Conservation (phyloP, 1,284 basidiomycete species). For the Naganishia liquefaciens region DNA sequence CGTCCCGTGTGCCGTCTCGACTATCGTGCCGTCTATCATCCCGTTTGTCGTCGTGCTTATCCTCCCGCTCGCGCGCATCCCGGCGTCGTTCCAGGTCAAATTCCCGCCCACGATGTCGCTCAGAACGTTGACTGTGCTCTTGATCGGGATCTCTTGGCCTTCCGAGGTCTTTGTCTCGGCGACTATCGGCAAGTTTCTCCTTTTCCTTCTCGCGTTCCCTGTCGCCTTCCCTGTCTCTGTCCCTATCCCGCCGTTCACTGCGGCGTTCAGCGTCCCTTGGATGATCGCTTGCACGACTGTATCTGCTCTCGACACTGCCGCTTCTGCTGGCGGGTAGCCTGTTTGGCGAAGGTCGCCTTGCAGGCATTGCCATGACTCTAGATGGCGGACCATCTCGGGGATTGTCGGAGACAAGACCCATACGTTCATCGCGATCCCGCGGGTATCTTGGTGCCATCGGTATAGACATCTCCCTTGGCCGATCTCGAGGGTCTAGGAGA, state of each 20-base stretch:
- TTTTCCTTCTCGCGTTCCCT: conserved; percentile 39
- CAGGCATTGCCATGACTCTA: conserved; percentile 10
- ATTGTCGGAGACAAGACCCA: background rate
- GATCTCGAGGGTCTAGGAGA: background rate
- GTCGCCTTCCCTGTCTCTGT: conserved; percentile 39
- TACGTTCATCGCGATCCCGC: no score
- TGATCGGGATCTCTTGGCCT: conserved; percentile 53
- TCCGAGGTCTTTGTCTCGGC: conserved; percentile 38
- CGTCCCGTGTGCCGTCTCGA: conserved; percentile 11
- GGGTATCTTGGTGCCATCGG: conserved; percentile 12
- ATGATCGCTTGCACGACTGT: conserved; percentile 47
- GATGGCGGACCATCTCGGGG: conserved; percentile 13
- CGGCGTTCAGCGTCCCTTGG: conserved; percentile 54
- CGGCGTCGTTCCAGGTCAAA: conserved; percentile 23
- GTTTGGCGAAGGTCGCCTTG: conserved; percentile 23
- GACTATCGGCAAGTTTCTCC: conserved; percentile 34
- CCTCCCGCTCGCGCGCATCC: conserved; percentile 25
- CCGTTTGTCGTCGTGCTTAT: conserved; percentile 14
- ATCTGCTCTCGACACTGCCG: conserved; percentile 45
- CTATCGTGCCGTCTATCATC: conserved; percentile 17
- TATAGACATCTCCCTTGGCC: conserved; percentile 6
- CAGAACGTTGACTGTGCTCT: conserved; percentile 41
- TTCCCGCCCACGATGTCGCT: conserved; percentile 34
- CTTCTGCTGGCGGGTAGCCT: conserved; percentile 34
- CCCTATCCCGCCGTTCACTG: conserved; percentile 37